Conservation (phyloP, 352 stramenopile genomes). For the Phytophthora aleatoria region DNA sequence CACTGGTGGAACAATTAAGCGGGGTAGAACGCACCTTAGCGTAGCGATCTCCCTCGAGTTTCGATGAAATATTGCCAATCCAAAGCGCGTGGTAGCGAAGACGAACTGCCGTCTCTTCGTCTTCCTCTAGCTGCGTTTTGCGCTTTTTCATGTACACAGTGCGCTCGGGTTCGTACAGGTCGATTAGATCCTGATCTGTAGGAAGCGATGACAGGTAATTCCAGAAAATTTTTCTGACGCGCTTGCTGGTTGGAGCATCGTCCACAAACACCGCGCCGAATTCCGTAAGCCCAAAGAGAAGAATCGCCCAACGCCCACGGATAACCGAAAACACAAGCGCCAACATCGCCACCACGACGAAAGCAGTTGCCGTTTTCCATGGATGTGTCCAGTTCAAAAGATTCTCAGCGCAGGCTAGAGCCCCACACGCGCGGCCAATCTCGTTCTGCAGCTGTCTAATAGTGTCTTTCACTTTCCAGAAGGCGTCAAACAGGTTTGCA, state of each 20-base stretch:
- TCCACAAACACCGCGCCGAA: conserved; percentile 81
- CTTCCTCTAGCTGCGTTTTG: conserved; percentile 47
- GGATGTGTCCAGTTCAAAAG: conserved; percentile 89
- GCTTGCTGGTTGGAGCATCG: conserved; percentile 80
- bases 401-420: conserved; percentile 76
- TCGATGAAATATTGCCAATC: conserved; percentile 62
- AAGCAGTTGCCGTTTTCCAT: conserved; percentile 81
- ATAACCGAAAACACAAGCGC: conserved; percentile 70
- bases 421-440: conserved; percentile 74
- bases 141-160: conserved; percentile 64
- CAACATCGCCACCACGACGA: conserved; percentile 50
- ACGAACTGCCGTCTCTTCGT: conserved; percentile 48
- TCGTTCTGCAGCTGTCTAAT: conserved; percentile 76
- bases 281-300: conserved; percentile 76
- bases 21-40: conserved; percentile 51
- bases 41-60: conserved; percentile 64
- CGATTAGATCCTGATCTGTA: conserved; percentile 80
- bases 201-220: conserved; percentile 84
- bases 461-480: conserved; percentile 87
- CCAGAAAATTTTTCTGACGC: conserved; percentile 77
- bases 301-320: conserved; percentile 72
- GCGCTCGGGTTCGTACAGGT: conserved; percentile 72
- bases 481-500: conserved; percentile 72
- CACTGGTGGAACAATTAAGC: not conserved
- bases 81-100: conserved; percentile 78